Base-by-base conservation (phyloP, 306 rosid species). In the Crotalaria pallida region DNA sequence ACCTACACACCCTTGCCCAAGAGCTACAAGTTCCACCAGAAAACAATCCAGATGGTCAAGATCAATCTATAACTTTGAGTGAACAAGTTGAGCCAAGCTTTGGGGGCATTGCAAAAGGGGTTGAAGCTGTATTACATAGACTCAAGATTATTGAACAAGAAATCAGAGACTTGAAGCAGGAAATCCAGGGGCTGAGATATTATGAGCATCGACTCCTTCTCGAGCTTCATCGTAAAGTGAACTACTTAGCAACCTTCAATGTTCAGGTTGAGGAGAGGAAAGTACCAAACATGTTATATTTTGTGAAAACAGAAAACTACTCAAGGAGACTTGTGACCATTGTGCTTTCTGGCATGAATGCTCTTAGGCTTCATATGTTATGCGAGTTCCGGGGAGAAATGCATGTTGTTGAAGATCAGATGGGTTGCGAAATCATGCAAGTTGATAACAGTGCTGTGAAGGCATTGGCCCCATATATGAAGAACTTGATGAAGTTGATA, bases 21-120 rank as follows among this genome's bases (percentile, higher is more conserved):
- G 99, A 94, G 70, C 90, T 94, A 75, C 92, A 94, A 77, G 88
- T 91, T 72, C 81, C 95, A 44, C 84, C 89, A 21, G 96, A 91
- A 64, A 84, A 76, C 65, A 77, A 79, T 65, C 61, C 53, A 24
- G 90, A 87, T 75, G 87, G 64, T 81, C 73, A 79, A 33, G 87
- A 85, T 69, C 88, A 81, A 12, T 17, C 92, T 52, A 43, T 60
- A 78, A 47, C 87, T 36, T 55, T 56, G 7, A 75, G 82, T 58
- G 92, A 82, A 65, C 81, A 11, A 58, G 86, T 94, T 66, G 96
- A 91, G 51, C 87, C 97, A 15, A 78, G 68, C 52, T 81, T 91
- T 16, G 96, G 91, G 17, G 99, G 99, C 40, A 94, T 94, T 50
- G 97, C 99, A n/a, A 87, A 84, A 80, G 99, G 99, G n/a, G 90